phyloP scores from a whole-genome alignment of 2,329 filamentous ascomycete genomes.

The Amesomyces nigricolor region DNA sequence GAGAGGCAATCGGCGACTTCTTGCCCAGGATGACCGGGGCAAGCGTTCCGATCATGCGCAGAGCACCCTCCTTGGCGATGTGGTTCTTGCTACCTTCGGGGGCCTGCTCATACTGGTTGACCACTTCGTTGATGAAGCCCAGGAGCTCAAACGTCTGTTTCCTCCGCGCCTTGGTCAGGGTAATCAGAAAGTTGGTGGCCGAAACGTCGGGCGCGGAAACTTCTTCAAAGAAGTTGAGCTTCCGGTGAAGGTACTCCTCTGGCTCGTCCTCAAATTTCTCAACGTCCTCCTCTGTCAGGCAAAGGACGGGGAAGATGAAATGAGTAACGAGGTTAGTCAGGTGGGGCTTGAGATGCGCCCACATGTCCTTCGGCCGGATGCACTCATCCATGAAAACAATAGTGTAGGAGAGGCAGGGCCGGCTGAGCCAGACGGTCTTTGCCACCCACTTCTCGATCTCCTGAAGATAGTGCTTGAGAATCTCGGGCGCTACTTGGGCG shows the following conservation, averaged over 20 bases:
- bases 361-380: conserved; percentile 95
- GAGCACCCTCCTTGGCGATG: conserved; percentile 88
- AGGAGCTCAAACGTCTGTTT: conserved; percentile 95
- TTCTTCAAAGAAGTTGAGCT: conserved; percentile 97
- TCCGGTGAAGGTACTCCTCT: conserved; percentile 93
- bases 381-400: conserved; percentile 95
- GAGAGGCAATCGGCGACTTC: conserved; percentile 95
- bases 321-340: conserved; percentile 90
- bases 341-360: conserved; percentile 88
- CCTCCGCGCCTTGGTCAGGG: conserved; percentile 85
- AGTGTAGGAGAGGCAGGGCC: conserved; percentile 87
- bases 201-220: conserved; percentile 92
- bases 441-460: conserved; percentile 98
- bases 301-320: conserved; percentile 91
- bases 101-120: conserved; percentile 83
- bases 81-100: conserved; percentile 88
- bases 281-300: conserved; percentile 84
- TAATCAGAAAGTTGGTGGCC: conserved; percentile 93
- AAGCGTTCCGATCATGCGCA: conserved; percentile 94
- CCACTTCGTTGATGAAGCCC: conserved; percentile 89
- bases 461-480: conserved; percentile 86
- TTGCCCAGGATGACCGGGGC: conserved; percentile 92
- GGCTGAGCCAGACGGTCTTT: conserved; percentile 91
- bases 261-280: conserved; percentile 93
- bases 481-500: conserved; percentile 86